Base-by-base conservation (phyloP, 768 basidiomycete species). In the Calvatia gigantea region DNA sequence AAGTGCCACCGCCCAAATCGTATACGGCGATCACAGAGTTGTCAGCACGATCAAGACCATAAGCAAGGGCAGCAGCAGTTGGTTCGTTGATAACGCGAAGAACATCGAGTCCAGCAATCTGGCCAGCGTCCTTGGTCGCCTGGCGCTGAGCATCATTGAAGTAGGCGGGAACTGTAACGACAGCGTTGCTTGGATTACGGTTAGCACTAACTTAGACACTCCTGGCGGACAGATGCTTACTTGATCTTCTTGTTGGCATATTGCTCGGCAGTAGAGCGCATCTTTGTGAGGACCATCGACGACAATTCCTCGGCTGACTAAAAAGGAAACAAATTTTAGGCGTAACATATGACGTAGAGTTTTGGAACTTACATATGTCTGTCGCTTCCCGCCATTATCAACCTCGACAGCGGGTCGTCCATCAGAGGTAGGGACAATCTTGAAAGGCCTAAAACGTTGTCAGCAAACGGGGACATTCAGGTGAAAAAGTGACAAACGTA, bases 101-200 rank as follows among this genome's bases (percentile, higher is more conserved):
- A 42, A 98, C 97, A 17, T 98, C 93, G 15, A 98, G 84, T 67
- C 97, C 97, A 17, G 97, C 95, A 63, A 98, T 98, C 69, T 93
- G 88, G 67, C 97, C 97, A 51, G 97, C 94, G 58, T 98, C 87
- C 75, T 98, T 97, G 39, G 97, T 99, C 3, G 97, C 97, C 77
- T 98, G 96, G 58, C 97, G 88, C 73, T 99, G 97, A 17, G 97
- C 95, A 68, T 99, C 97, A 70, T 99, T 99, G 84, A 98, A 99
- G 77, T 98, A 98, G 0, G 96, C 95, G 0, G 96, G 97, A 28
- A 98, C 96, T 12, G 95, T 98, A 65, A 98, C 78, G 64, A 98
- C 95, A 25, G 89, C 89, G 51, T 91, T 85, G 64, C 88, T 91
- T 54, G 37, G 48, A 47, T 57, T 35, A 51, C 50, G n/a, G 51